Evolutionary conservation across 2,329 filamentous ascomycete genomes (phyloP).

Genomic region (Pezicula neosporulosa): DNA sequence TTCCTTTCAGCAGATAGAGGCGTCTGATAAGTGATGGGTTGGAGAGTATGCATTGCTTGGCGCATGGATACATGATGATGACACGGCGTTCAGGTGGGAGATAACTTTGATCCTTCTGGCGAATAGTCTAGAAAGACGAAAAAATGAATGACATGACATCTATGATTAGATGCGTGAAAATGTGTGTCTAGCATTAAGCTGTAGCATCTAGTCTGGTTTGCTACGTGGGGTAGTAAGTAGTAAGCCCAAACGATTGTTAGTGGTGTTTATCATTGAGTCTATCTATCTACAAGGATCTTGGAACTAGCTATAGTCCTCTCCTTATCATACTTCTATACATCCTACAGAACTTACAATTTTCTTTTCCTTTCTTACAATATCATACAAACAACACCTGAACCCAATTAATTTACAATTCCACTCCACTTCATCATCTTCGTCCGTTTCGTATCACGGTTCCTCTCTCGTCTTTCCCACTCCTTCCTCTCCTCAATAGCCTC

Average conservation of each 20-base stretch:
- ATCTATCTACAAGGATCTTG: not conserved
- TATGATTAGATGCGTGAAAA: not conserved
- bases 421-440: not conserved
- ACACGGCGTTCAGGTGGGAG: not conserved
- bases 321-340: not conserved
- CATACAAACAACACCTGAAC: not conserved
- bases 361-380: not conserved
- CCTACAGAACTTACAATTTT: not conserved
- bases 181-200: too few relatives aligned
- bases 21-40: too few relatives aligned
- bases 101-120: too few relatives aligned
- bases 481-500: not conserved
- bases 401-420: not conserved
- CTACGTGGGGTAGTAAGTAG: too few relatives aligned
- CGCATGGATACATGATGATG: not conserved
- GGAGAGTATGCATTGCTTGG: not conserved
- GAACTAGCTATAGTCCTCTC: not conserved
- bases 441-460: not conserved
- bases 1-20: not conserved
- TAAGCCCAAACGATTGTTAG: too few relatives aligned
- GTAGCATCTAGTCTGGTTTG: too few relatives aligned
- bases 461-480: not conserved
- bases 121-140: not conserved
- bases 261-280: too few relatives aligned
- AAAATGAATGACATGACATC: not conserved